Evolutionary conservation across 2,329 filamentous ascomycete species (phyloP).

Genomic region (Mycosphaerella sp.): DNA sequence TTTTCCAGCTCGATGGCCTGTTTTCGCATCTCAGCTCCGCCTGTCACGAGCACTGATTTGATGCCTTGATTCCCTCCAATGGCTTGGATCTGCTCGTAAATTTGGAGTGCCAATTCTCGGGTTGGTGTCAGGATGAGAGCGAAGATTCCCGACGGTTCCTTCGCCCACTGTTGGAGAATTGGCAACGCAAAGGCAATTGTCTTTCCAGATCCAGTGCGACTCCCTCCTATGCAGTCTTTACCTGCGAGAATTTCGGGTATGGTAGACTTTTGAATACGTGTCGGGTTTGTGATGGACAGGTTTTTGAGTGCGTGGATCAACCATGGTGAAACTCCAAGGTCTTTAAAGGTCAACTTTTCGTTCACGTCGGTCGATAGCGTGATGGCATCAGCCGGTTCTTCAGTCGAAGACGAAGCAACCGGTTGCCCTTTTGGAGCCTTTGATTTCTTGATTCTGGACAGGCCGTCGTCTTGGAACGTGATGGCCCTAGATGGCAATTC

Average conservation of each 20-base stretch:
- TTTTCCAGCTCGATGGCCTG: conserved; percentile 79
- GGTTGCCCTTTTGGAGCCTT: not conserved
- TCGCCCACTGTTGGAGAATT: conserved; percentile 86
- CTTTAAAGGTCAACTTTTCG: conserved; percentile 29
- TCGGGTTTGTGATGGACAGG: conserved; percentile 81
- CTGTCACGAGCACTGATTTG: conserved; percentile 83
- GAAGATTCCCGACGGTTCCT: conserved; percentile 88
- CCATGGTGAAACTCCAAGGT: conserved; percentile 51
- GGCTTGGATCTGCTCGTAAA: conserved; percentile 92
- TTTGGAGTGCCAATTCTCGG: conserved; percentile 86
- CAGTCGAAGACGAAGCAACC: not conserved
- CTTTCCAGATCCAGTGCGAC: conserved; percentile 92
- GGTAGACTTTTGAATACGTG: conserved; percentile 84
- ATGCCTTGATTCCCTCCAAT: conserved; percentile 82
- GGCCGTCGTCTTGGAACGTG: conserved; percentile 1
- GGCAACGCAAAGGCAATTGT: conserved; percentile 93
- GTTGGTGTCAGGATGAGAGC: conserved; percentile 85
- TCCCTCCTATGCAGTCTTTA: conserved; percentile 89
- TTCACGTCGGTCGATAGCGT: conserved; percentile 22
- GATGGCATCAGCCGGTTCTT: not conserved
- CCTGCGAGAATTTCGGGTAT: conserved; percentile 91
- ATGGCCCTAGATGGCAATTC: not conserved
- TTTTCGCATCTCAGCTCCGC: conserved; percentile 83
- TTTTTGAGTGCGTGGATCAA: conserved; percentile 69
- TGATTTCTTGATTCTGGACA: conserved; percentile 7